phyloP scores from a whole-genome alignment of 805 yeast species.

The Kockiozyma suomiensis region DNA sequence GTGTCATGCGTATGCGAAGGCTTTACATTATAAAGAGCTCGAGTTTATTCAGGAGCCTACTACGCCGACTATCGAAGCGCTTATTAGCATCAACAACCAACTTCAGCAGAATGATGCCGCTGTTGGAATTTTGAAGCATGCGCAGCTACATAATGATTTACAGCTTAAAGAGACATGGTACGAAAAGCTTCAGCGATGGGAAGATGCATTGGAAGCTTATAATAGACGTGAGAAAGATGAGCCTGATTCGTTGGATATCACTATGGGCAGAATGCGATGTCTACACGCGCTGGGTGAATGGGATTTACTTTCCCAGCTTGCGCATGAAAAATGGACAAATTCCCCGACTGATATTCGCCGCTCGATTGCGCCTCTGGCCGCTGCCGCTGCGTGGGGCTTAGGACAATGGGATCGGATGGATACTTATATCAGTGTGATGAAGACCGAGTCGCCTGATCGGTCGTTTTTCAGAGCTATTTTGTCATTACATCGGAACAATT shows the following conservation, averaged over 20 bases:
- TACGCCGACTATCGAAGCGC: constrained; percentile 85
- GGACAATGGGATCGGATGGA: constrained; percentile 98
- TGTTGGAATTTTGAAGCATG: constrained; percentile 91
- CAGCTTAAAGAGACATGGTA: constrained; percentile 97
- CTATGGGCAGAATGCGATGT: constrained; percentile 98
- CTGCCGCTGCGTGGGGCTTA: constrained; percentile 98
- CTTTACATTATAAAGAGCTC: constrained; percentile 90
- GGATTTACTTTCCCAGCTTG: constrained; percentile 86
- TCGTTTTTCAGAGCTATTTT: constrained; percentile 93
- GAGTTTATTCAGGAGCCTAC: constrained; percentile 94
- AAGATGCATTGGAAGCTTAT: constrained; percentile 91
- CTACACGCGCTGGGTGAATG: constrained; percentile 98
- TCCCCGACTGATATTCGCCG: constrained; percentile 74
- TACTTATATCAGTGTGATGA: constrained; percentile 85
- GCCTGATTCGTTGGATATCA: constrained; percentile 70
- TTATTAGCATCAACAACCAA: constrained; percentile 90
- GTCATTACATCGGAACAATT: constrained; percentile 81
- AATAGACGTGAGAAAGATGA: constrained; percentile 68
- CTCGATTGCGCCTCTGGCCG: constrained; percentile 93
- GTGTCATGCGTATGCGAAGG: constrained; percentile 97
- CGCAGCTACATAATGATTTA: constrained; percentile 71
- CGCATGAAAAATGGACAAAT: constrained; percentile 80
- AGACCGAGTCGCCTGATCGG: constrained; percentile 87
- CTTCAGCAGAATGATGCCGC: constrained; percentile 98
- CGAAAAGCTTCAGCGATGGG: constrained; percentile 96